Evolutionary conservation across 2,329 filamentous ascomycete genomes (phyloP), one percentile per base, ranked within the genome.

Genomic region (Diaporthe ilicicola): DNA sequence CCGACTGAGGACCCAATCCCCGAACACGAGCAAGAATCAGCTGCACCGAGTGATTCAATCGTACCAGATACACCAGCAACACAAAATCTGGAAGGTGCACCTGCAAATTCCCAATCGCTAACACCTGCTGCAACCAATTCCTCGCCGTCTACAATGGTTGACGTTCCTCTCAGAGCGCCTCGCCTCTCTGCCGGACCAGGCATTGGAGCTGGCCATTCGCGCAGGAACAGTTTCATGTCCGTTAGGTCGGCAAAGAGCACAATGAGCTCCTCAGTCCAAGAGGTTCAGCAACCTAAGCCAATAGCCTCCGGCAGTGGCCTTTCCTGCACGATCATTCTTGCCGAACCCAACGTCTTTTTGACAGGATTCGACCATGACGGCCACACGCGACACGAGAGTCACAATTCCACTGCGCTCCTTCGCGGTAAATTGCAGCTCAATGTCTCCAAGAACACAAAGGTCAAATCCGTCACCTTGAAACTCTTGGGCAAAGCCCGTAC

Each of bases 401-500:
- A 90, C 64, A 92, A 88, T 75, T 84, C 79, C 69, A 95, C 94
- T 8, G 93, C 95, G 1, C 91, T 99, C 78, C 86, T 99, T 17
- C 89, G 96, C 69, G 96, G 96, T 22, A 94, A 91, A 74, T 82
- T 99, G 69, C 92, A 93, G 76, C 80, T 99, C 48, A 92, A 92
- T 72, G 89, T 98, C 15, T 91, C 93, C 55, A 98, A 98, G 79
- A 93, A 93, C 74, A 90, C 94, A 56, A 99, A 99, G 82, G 91
- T 99, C 75, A 98, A 97, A 84, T 92, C 94, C 4, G 89, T 99
- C 29, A 94, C 93, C 7, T 85, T 99, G 66, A 95, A 93, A 76
- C 93, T 99, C 75, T 89, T 91, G 50, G 96, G 95, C 37, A 92
- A 91, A 78, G 94, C 94, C 3, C 89, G 92, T 74, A 98, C 96